These are phyloP conservation scores for Sungouiozyma intestinalis DNA, from an alignment of 805 yeast genomes.

Conservation along the genomic window DNA sequence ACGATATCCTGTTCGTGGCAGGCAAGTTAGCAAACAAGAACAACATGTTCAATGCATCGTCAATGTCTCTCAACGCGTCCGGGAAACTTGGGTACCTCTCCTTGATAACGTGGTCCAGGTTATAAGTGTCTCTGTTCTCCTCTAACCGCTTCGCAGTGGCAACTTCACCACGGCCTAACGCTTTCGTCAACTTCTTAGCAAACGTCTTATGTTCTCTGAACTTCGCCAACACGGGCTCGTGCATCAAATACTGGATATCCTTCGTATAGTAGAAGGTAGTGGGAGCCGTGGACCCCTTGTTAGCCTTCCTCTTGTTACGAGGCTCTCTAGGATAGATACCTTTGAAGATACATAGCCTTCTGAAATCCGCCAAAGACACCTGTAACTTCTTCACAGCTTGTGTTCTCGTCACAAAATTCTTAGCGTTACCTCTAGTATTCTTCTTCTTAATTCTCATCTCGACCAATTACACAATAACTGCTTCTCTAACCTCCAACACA, in stretches of 20 bases:
- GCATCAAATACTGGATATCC: constrained; percentile 89
- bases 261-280: constrained; percentile 88
- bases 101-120: constrained; percentile 80
- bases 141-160: constrained; percentile 81
- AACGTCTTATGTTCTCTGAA: constrained; percentile 95
- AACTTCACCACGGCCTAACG: constrained; percentile 86
- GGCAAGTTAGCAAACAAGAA: constrained; percentile 92
- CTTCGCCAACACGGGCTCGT: constrained; percentile 84
- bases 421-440: constrained; percentile 81
- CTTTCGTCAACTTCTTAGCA: constrained; percentile 79
- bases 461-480: no score
- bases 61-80: constrained; percentile 88
- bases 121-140: constrained; percentile 56
- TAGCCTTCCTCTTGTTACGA: constrained; percentile 88
- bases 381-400: constrained; percentile 90
- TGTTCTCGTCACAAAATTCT: constrained; percentile 84
- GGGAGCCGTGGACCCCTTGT: constrained; percentile 95
- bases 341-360: constrained; percentile 93
- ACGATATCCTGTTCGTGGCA: constrained; percentile 72
- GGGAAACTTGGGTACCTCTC: constrained; percentile 92
- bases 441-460: constrained; percentile 64
- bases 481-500: no score
- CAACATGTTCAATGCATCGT: constrained; percentile 91
- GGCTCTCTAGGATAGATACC: constrained; percentile 98
- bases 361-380: constrained; percentile 90